These are phyloP conservation scores for Neurospora cerealis DNA, from an alignment of 495 filamentous ascomycete genomes.

Conservation along the genomic window DNA sequence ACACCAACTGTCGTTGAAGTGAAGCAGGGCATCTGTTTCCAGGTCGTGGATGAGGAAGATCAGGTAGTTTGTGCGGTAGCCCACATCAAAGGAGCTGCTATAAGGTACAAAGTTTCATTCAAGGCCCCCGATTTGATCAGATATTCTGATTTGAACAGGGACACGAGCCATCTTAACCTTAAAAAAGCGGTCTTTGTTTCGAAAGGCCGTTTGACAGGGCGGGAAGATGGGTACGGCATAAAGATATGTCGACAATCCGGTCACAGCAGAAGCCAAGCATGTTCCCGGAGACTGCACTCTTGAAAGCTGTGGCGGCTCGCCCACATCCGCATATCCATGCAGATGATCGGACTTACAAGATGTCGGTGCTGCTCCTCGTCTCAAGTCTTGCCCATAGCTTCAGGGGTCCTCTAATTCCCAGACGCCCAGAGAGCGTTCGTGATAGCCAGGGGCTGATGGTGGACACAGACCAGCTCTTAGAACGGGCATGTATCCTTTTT, in stretches of 20 bases:
- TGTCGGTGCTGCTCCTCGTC: slow-evolving; percentile 34
- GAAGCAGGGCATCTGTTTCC: not conserved
- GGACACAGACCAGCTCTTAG: slow-evolving; percentile 17
- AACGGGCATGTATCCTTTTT: slow-evolving; percentile 20
- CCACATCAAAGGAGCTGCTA: slow-evolving; percentile 15
- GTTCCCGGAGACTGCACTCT: slow-evolving; percentile 26
- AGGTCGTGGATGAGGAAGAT: slow-evolving; percentile 1
- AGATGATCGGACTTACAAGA: slow-evolving; percentile 17
- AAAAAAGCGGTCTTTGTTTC: slow-evolving; percentile 13
- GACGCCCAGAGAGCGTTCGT: slow-evolving; percentile 21
- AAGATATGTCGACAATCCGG: slow-evolving; percentile 39
- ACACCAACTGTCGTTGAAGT: not conserved
- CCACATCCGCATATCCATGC: slow-evolving; percentile 14
- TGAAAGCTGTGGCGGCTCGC: slow-evolving; percentile 19
- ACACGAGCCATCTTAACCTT: slow-evolving; percentile 12
- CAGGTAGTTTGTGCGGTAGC: slow-evolving; percentile 11
- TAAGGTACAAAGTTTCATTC: slow-evolving; percentile 6
- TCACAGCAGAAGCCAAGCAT: slow-evolving; percentile 32
- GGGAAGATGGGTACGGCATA: slow-evolving; percentile 33
- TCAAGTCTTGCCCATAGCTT: slow-evolving; percentile 30
- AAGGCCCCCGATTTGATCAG: slow-evolving; percentile 4
- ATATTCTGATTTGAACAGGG: slow-evolving; percentile 16
- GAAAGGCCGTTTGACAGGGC: slow-evolving; percentile 16
- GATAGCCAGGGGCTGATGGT: slow-evolving; percentile 12
- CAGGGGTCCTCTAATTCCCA: slow-evolving; percentile 20